Evolutionary conservation across 495 filamentous ascomycete species (phyloP), one percentile per base, ranked within the genome.

Genomic region (Lasiosphaeris hirsuta): DNA sequence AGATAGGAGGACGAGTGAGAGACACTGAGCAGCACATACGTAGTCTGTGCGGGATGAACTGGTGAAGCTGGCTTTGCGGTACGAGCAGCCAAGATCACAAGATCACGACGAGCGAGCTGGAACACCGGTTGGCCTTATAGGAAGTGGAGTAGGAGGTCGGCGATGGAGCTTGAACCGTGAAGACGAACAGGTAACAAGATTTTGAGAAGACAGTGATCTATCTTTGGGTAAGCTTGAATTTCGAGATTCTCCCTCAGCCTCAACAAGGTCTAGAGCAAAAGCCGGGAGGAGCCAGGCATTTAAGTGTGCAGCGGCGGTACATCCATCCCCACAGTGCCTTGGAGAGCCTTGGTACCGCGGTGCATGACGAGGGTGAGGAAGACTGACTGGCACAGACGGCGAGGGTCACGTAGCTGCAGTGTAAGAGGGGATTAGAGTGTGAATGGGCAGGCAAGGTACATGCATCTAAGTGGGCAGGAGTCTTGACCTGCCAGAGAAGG

Each of bases 301-400:
- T 67, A 69, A 65, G 41, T 57, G 52, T 54, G 59, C 49, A 50
- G 63, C 59, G 62, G 66, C 64, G 54, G 66, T 67, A 67, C 64
- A 61, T 65, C 23, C 2, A 30, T 30, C 66, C 50, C 62, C 63
- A 66, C 59, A 66, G 54, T 60, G n/a, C 47, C 55, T 30, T 52
- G 37, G 36, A 23, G 18, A 17, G 17, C 43, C 50, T 23, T 44
- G 58, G 60, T 63, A 47, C 47, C 23, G 33, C 47, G 40, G 35
- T 60, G 58, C 59, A 59, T 59, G 56, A 56, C 56, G 60, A 56
- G 55, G 57, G 49, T 30, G 47, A 53, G n/a, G 38, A 49, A 49
- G 53, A 30, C 43, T 37, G 56, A 58, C 58, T 51, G 52, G 49
- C 38, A 62, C 37, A 33, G 45, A 51, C 47, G 56, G 48, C 48